A percentile compares a stretch with the other conserved stretches of the same genome.
These are phyloP conservation scores for Anisogramma anomala DNA, from an alignment of 2,329 filamentous ascomycete species.

Conservation along the genomic window DNA sequence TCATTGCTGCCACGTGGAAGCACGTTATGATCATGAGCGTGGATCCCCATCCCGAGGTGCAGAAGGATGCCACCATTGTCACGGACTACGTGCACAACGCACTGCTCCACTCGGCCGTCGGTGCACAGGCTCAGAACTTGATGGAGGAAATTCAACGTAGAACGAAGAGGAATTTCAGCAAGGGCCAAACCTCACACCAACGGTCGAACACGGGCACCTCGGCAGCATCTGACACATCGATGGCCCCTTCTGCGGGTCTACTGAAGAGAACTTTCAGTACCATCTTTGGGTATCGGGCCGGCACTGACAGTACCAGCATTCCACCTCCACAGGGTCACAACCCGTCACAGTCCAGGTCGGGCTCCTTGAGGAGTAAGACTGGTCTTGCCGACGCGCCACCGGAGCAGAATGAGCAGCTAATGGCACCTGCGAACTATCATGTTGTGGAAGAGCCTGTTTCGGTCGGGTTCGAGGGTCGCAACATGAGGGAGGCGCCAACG, in stretches of 20 bases:
- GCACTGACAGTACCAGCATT: slow-evolving; percentile 26
- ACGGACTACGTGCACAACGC: slow-evolving; percentile 75
- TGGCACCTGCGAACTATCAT: slow-evolving; percentile 59
- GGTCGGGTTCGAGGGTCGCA: slow-evolving; percentile 56
- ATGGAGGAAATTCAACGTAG: slow-evolving; percentile 60
- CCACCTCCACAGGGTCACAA: slow-evolving; percentile 1
- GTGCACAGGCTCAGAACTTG: slow-evolving; percentile 54
- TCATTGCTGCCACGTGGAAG: slow-evolving; percentile 91
- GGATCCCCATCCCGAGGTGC: slow-evolving; percentile 88
- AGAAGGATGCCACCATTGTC: slow-evolving; percentile 71
- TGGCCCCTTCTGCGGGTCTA: slow-evolving; percentile 40
- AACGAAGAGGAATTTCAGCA: slow-evolving; percentile 34
- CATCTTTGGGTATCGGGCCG: slow-evolving; percentile 47
- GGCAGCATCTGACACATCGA: slow-evolving; percentile 13
- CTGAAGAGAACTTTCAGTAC: slow-evolving; percentile 54
- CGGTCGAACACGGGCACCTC: slow-evolving; percentile 32
- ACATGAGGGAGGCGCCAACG: slow-evolving; percentile 43
- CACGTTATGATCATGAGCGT: slow-evolving; percentile 82
- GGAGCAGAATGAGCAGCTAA: slow-evolving; percentile 60
- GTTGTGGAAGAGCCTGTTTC: slow-evolving; percentile 69
- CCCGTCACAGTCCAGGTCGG: slow-evolving; percentile 21
- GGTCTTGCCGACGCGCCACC: slow-evolving; percentile 43
- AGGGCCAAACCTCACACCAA: slow-evolving; percentile 30
- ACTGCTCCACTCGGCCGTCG: slow-evolving; percentile 66
- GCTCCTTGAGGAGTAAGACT: slow-evolving; percentile 30